Conservation (phyloP, 495 filamentous ascomycete species). For the Hapsidospora chrysogenum region DNA sequence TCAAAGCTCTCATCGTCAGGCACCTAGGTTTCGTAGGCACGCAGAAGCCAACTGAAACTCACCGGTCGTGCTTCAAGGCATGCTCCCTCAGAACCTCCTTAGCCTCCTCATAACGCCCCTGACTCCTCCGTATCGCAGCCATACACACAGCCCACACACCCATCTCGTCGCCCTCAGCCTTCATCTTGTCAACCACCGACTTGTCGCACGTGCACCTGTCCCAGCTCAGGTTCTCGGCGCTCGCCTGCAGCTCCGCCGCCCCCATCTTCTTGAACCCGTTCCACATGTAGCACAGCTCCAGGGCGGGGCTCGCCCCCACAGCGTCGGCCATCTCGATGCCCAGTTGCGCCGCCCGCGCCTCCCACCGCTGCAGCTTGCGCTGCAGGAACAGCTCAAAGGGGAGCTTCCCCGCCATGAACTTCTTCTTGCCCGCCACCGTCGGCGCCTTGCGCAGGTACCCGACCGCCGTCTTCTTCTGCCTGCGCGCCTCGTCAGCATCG, state of each 20-base stretch:
- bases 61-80: conserved; percentile 45
- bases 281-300: conserved; percentile 98
- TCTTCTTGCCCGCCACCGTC: conserved; percentile 63
- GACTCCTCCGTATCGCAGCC: conserved; percentile 47
- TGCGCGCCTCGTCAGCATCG: conserved; percentile 26
- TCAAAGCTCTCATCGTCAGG: background rate
- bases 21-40: background rate
- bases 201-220: conserved; percentile 32
- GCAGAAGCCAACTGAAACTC: conserved; percentile 8
- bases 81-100: conserved; percentile 41
- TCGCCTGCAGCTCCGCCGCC: conserved; percentile 41
- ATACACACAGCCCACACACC: conserved; percentile 50
- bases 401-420: conserved; percentile 73
- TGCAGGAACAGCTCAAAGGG: conserved; percentile 82
- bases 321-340: conserved; percentile 61
- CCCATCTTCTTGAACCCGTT: conserved; percentile 67
- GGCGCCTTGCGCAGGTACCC: conserved; percentile 58
- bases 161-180: conserved; percentile 61
- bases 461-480: conserved; percentile 42
- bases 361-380: conserved; percentile 83
- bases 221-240: conserved; percentile 49
- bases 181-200: conserved; percentile 38
- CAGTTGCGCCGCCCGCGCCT: conserved; percentile 54
- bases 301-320: conserved; percentile 63
- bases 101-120: conserved; percentile 45